phyloP scores from a whole-genome alignment of 495 filamentous ascomycete genomes.

The Oleoguttula mirabilis region DNA sequence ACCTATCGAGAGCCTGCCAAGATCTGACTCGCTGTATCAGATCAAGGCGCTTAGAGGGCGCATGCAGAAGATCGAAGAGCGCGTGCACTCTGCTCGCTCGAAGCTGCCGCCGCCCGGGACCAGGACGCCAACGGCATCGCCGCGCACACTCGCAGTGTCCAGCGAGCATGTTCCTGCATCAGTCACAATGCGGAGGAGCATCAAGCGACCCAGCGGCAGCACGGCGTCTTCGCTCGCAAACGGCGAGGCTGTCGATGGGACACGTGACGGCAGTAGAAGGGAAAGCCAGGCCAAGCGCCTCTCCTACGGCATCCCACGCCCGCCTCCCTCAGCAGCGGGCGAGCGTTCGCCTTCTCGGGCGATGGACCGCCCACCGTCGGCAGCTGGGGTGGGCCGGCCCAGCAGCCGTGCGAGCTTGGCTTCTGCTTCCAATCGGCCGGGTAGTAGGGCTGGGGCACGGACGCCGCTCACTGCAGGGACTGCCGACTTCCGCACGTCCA shows the following conservation, averaged over 20 bases:
- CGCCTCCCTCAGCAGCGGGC: slow-evolving; percentile 3
- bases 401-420: slow-evolving; percentile 50
- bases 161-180: slow-evolving; percentile 53
- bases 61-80: slow-evolving; percentile 88
- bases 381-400: slow-evolving; percentile 39
- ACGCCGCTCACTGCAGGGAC: slow-evolving; percentile 28
- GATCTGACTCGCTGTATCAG: slow-evolving; percentile 80
- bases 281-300: slow-evolving; percentile 18
- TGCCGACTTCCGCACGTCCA: slow-evolving; percentile 38
- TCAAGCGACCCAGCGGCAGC: slow-evolving; percentile 38
- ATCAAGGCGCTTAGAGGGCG: slow-evolving; percentile 87
- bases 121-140: slow-evolving; percentile 74
- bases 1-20: slow-evolving; percentile 39
- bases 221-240: slow-evolving; percentile 5
- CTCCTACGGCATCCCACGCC: slow-evolving; percentile 14
- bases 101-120: slow-evolving; percentile 67
- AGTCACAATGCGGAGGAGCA: slow-evolving; percentile 64
- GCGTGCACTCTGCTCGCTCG: slow-evolving; percentile 85
- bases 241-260: background rate
- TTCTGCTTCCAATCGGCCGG: slow-evolving; percentile 44
- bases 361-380: slow-evolving; percentile 42
- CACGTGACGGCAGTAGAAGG: background rate
- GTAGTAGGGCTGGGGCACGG: slow-evolving; percentile 37
- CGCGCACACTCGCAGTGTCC: slow-evolving; percentile 45
- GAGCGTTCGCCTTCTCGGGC: slow-evolving; percentile 33